phyloP scores from a whole-genome alignment of 345 rosid species.

The Corymbia maculata region DNA sequence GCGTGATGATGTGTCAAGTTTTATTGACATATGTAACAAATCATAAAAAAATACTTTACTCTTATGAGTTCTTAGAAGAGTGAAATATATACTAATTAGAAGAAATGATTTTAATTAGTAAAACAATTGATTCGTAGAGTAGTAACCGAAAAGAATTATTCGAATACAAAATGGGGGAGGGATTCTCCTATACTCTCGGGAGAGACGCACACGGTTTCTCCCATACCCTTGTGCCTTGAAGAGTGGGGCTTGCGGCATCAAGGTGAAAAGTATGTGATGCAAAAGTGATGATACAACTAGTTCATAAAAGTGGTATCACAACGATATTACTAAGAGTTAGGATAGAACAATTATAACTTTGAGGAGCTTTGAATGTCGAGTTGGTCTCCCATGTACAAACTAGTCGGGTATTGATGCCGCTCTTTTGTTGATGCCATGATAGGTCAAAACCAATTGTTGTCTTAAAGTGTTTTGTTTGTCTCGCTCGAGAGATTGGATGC shows the following conservation, averaged over 20 bases:
- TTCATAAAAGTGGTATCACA: too few relatives aligned
- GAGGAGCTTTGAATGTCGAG: neutral
- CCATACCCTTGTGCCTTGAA: too few relatives aligned
- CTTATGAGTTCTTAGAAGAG: neutral
- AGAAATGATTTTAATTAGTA: neutral
- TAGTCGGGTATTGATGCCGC: neutral
- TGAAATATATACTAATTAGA: neutral
- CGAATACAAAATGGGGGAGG: too few relatives aligned
- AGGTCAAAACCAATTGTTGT: neutral
- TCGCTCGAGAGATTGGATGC: neutral
- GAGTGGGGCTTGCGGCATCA: neutral
- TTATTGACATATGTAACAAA: neutral
- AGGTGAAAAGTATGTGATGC: neutral
- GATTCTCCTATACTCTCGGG: too few relatives aligned
- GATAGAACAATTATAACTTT: neutral
- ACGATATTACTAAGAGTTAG: neutral
- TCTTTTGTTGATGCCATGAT: neutral
- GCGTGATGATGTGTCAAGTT: neutral
- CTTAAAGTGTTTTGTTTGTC: neutral
- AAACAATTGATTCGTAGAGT: neutral
- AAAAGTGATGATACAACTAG: neutral
- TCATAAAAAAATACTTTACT: neutral
- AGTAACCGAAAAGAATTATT: neutral
- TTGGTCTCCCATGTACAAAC: neutral
- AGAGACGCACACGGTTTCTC: too few relatives aligned